Percentiles rank a stretch among this genome's conserved stretches.
These are phyloP conservation scores for Camellia sinensis DNA, from an alignment of 148 eudicot species.

Conservation along the genomic window DNA sequence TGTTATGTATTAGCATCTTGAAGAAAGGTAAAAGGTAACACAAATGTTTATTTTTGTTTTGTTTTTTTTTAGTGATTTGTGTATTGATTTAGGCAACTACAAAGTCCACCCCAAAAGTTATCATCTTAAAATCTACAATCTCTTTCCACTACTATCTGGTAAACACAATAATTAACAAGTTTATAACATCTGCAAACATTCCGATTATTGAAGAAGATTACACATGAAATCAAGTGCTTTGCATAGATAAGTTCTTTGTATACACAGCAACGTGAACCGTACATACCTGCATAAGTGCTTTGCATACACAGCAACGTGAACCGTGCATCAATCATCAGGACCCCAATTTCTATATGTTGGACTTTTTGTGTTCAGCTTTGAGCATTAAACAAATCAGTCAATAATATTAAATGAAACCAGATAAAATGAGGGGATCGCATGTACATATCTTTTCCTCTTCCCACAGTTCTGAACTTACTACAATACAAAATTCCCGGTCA, in stretches of 20 bases:
- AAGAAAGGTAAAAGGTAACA: not conserved
- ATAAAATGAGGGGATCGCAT: not conserved
- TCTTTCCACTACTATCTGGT: not conserved
- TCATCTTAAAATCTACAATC: not conserved
- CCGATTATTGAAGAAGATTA: too few species aligned
- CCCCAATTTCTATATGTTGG: not conserved
- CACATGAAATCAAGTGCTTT: not conserved
- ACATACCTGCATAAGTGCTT: not conserved
- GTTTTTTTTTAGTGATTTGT: too few species aligned
- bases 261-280: not conserved
- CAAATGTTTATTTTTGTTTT: not conserved
- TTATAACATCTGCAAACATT: too few species aligned
- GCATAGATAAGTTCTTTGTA: not conserved
- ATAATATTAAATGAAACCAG: not conserved
- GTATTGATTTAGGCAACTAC: not conserved
- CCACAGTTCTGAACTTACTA: not conserved
- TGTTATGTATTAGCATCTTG: too few species aligned
- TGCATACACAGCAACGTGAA: too few species aligned
- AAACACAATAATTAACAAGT: too few species aligned
- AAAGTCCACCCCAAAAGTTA: not conserved
- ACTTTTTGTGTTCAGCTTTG: not conserved
- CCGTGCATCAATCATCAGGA: not conserved
- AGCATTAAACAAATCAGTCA: not conserved
- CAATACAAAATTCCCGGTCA: not conserved
- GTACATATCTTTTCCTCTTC: not conserved